A percentile compares a stretch with the other conserved stretches of the same genome.
These are phyloP conservation scores for Neurospora tetrasperma DNA, from an alignment of 495 filamentous ascomycete species.

Conservation along the genomic window DNA sequence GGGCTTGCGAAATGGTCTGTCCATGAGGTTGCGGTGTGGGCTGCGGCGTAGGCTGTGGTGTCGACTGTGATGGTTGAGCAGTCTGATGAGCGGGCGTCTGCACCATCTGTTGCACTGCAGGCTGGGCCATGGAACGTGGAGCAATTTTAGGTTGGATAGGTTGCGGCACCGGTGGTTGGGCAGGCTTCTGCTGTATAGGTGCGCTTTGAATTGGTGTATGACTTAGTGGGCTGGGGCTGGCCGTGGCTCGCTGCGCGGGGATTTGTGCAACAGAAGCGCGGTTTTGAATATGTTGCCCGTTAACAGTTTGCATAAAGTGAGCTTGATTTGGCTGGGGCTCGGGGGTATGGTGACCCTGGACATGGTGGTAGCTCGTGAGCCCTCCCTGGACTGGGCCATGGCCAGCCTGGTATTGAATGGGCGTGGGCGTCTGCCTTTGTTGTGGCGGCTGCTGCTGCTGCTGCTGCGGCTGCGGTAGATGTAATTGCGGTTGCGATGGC, in stretches of 20 bases:
- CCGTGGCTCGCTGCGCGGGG: constrained; percentile 6
- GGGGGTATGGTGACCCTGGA: constrained; percentile 5
- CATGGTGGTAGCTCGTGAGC: constrained; percentile 8
- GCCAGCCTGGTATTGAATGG: constrained; percentile 5
- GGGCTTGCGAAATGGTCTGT: neutral
- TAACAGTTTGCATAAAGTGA: constrained; percentile 7
- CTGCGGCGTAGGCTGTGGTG: neutral
- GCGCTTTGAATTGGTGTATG: constrained; percentile 15
- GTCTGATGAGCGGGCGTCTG: constrained; percentile 3
- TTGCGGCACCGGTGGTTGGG: constrained; percentile 20
- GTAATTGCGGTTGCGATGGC: constrained; percentile 13
- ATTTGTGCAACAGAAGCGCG: constrained; percentile 5
- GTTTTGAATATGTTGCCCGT: constrained; percentile 12
- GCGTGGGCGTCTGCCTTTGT: constrained; percentile 5
- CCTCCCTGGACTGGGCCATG: constrained; percentile 1
- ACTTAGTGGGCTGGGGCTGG: constrained; percentile 7
- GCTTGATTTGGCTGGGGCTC: constrained; percentile 8
- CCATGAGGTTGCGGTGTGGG: neutral
- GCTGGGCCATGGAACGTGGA: neutral
- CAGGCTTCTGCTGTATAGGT: constrained; percentile 21
- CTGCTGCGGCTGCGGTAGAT: constrained; percentile 8
- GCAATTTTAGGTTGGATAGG: neutral
- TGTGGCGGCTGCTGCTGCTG: neutral
- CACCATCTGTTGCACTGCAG: neutral
- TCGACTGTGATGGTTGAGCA: neutral